Evolutionary conservation across 164 flowering plant genomes (phyloP), one percentile per base, ranked within the genome.

Genomic region (Saururus chinensis): DNA sequence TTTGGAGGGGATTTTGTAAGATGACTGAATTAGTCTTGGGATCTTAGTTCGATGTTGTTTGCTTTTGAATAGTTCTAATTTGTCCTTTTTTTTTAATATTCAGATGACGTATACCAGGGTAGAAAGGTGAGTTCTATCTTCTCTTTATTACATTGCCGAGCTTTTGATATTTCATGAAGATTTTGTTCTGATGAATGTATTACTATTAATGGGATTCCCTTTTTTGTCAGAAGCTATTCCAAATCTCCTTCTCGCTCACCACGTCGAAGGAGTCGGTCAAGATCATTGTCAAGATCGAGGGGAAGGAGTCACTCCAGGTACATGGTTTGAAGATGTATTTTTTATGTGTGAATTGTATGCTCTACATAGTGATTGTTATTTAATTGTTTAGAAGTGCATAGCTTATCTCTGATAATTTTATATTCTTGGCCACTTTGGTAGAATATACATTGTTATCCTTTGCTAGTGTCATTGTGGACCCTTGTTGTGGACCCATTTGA

Each of bases 241-340:
- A 69, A 1, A 48, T 40, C 25, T 73, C 80, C 35, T 45, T 55
- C 19, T 73, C 73, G 7, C 83, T 81, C 14, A 62, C 11, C 11
- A 57, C 76, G 76, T n/a, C 70, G 85, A 62, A 76, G 76, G 17
- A 73, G 82, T 14, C 73, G 85, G 73, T 82, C 88, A 26, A 55
- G 64, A 60, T 82, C 86, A 14, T 52, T 60, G 63, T 78, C 84
- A 20, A 71, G 68, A 67, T 71, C 81, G 6, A 70, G 71, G 54
- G 73, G 75, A 51, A 67, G 82, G 69, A 76, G 80, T 60, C 81
- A 82, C 9, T 81, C 82, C 19, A 76, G 86, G 80, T 84, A 67
- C 61, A 26, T 42, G 7, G 26, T 25, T 19, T 9, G n/a, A 26
- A 51, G 48, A 21, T 22, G 58, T 0, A 4, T 35, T 10, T 8